Evolutionary conservation across 2,329 filamentous ascomycete genomes (phyloP), one percentile per base, ranked within the genome.

Genomic region (Coleophoma cylindrospora): DNA sequence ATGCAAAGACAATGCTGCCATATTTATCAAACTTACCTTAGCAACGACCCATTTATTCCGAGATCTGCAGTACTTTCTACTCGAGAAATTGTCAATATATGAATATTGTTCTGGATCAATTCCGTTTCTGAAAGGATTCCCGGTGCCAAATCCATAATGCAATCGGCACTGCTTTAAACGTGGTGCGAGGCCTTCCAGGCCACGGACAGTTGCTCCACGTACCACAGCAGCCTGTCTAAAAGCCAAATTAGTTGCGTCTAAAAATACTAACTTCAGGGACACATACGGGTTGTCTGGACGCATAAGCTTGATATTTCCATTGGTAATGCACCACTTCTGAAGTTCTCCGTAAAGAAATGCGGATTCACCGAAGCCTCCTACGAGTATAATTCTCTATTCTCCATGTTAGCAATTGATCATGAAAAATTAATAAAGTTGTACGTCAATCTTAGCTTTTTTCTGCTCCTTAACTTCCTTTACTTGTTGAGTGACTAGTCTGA

Each of bases 201-300:
- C 45, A 4, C 45, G n/a, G 7, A 47, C 3, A 6, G 36, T 36
- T n/a, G 58, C 58, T 13, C 57, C 58, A 41, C 43, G 49, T 2
- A 55, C 54, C 22, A 60, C 49, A 9, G 58, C 57, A 12, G 54
- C 40, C 53, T 61, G 58, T 3, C 58, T 60, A 17, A 6, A 41
- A 27, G 9, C 4, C 34, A 2, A 9, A 47, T 53, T 22, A 55
- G 50, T 27, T 44, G 40, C 14, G 8, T 27, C 27, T 27, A 27
- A 5, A 27, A 34, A 34, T 15, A 7, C 32, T 32, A 21, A 22
- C 38, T 17, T 3, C 22, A 22, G 12, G 21, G 9, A 1, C 13
- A 36, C 21, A 12, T 15, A 21, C 4, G 56, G 55, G 21, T 59
- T n/a, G 5, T 49, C 38, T 2, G 56, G 57, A 3, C 58, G 40